Percentiles rank a stretch among this genome's conserved stretches.
Evolutionary conservation across 2,329 filamentous ascomycete genomes (phyloP).

Genomic region (Aspergillus brunneoviolaceus): DNA sequence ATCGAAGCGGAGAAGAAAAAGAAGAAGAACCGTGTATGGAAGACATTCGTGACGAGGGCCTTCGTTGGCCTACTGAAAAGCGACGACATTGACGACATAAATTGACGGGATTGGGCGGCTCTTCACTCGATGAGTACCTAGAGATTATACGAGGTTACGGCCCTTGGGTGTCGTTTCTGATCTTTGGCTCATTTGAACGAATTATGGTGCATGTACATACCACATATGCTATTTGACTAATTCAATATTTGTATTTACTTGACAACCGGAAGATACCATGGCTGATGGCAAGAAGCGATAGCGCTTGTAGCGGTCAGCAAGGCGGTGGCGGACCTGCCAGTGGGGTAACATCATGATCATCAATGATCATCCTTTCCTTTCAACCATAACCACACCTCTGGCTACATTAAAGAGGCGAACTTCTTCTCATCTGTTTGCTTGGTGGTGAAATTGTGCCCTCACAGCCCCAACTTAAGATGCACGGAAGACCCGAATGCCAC

Average conservation of each 20-base stretch:
- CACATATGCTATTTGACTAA: neutral
- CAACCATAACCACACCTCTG: neutral
- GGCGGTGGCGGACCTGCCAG: neutral
- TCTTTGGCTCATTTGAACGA: neutral
- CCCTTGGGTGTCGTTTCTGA: neutral
- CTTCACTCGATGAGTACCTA: neutral
- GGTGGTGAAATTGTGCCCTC: neutral
- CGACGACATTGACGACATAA: slow-evolving; percentile 57
- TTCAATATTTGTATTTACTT: slow-evolving; percentile 12
- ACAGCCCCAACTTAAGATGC: slow-evolving; percentile 6
- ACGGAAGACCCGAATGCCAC: slow-evolving; percentile 23
- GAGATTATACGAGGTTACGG: slow-evolving; percentile 5
- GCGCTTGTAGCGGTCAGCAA: neutral
- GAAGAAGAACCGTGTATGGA: slow-evolving; percentile 66
- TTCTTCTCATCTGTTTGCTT: neutral
- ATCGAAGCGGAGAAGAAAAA: slow-evolving; percentile 37
- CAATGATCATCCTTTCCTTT: neutral
- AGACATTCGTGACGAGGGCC: slow-evolving; percentile 72
- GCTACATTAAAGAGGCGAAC: neutral
- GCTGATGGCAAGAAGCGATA: neutral
- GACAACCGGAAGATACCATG: neutral
- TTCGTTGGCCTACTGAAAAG: slow-evolving; percentile 73
- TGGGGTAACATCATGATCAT: neutral
- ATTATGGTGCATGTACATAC: slow-evolving; percentile 5
- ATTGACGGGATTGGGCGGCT: slow-evolving; percentile 9